Percentiles rank a stretch among this genome's conserved stretches.
Conservation (phyloP, 441 rosid species). For the Adansonia rubrostipa region DNA sequence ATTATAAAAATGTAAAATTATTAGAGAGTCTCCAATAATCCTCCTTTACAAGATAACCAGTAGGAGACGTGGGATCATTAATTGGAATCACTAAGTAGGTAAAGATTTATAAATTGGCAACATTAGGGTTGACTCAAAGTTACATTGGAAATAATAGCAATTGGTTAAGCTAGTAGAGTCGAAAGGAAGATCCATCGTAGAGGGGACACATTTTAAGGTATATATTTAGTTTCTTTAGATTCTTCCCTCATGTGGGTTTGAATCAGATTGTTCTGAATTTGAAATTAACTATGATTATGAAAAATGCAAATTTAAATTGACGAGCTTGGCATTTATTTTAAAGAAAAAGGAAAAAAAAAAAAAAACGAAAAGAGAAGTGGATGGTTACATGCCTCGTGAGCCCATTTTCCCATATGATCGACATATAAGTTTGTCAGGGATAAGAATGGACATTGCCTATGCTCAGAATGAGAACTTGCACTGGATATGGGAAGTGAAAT, state of each 20-base stretch:
- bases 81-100: neutral
- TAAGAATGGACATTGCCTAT: neutral
- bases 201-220: neutral
- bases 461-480: neutral
- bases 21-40: neutral
- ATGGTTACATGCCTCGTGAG: neutral
- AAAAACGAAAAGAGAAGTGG: neutral
- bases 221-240: neutral
- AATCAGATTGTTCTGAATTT: neutral
- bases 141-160: neutral
- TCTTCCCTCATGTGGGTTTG: neutral
- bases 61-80: neutral
- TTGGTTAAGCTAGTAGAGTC: neutral
- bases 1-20: neutral
- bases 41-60: neutral
- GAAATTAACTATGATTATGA: neutral
- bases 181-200: neutral
- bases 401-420: neutral
- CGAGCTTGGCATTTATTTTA: neutral
- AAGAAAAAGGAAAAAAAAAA: neutral
- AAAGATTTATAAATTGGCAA: neutral
- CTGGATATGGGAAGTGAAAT: neutral
- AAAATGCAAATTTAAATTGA: neutral
- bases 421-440: neutral
- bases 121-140: neutral